A percentile compares a stretch with the other conserved stretches of the same genome.
phyloP scores from a whole-genome alignment of 163 green algal species.

The Scenedesmus sp. region DNA sequence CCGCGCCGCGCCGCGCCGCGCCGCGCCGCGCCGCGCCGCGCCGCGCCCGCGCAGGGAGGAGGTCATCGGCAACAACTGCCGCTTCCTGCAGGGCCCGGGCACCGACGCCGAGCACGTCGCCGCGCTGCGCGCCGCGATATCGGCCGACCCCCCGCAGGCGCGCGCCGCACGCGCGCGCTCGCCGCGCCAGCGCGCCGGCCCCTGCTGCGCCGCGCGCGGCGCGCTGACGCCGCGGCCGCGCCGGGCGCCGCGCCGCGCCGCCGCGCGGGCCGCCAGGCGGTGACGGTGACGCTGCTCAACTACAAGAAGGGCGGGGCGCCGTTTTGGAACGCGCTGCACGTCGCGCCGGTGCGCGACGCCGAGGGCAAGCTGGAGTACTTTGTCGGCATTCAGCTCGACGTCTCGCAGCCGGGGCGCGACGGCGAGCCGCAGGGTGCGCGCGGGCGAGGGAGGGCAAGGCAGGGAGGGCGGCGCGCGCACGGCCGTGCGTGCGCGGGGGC shows the following conservation, averaged over 20 bases:
- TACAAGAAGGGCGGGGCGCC: constrained; percentile 58
- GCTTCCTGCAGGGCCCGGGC: constrained; percentile 78
- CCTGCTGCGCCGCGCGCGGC: too few species aligned
- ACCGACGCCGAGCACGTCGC: constrained; percentile 66
- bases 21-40: too few species aligned
- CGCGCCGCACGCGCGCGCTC: too few species aligned
- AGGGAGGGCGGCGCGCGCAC: neutral
- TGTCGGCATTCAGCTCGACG: constrained; percentile 83
- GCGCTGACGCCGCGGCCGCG: too few species aligned
- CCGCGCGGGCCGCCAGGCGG: too few species aligned
- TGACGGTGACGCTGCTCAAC: constrained; percentile 40
- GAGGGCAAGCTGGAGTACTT: constrained; percentile 67
- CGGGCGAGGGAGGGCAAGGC: constrained; percentile 15
- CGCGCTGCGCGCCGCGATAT: constrained; percentile 58
- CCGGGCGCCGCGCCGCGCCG: too few species aligned
- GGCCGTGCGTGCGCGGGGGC: neutral
- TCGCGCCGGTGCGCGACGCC: constrained; percentile 63
- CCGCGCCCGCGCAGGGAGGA: constrained; percentile 58
- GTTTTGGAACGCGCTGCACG: constrained; percentile 83
- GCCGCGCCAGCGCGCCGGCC: too few species aligned
- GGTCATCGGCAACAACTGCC: constrained; percentile 84
- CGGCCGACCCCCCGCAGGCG: constrained; percentile 31
- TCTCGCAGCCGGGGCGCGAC: constrained; percentile 47
- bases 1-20: too few species aligned
- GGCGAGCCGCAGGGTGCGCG: constrained; percentile 4